These are phyloP conservation scores for Penicillium taxi DNA, from an alignment of 495 filamentous ascomycete species.

Conservation along the genomic window DNA sequence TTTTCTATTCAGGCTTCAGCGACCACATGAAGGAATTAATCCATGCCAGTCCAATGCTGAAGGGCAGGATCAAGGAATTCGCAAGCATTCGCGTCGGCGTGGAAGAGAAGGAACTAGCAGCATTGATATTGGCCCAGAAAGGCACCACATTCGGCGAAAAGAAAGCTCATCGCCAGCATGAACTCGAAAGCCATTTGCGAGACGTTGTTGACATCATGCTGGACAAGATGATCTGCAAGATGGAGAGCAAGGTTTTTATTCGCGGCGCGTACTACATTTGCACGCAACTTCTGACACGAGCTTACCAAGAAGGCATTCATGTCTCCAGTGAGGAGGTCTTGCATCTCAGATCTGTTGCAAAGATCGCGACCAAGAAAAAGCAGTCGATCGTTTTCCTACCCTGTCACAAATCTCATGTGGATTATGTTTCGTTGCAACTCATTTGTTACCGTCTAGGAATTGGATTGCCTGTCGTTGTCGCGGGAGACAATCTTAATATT, in stretches of 20 bases:
- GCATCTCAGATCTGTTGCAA: slow-evolving; percentile 69
- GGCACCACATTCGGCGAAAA: slow-evolving; percentile 38
- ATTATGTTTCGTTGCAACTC: slow-evolving; percentile 88
- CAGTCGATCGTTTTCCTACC: slow-evolving; percentile 95
- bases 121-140: slow-evolving; percentile 48
- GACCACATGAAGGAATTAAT: slow-evolving; percentile 79
- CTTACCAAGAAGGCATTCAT: slow-evolving; percentile 95
- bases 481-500: slow-evolving; percentile 94
- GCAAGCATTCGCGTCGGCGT: slow-evolving; percentile 63
- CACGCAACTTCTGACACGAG: slow-evolving; percentile 81
- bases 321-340: slow-evolving; percentile 91
- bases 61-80: slow-evolving; percentile 63
- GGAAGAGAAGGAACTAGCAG: slow-evolving; percentile 71
- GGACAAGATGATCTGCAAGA: slow-evolving; percentile 97
- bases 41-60: slow-evolving; percentile 65
- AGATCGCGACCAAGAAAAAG: slow-evolving; percentile 73
- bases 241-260: slow-evolving; percentile 92
- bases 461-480: slow-evolving; percentile 83
- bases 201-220: slow-evolving; percentile 79
- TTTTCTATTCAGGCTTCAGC: slow-evolving; percentile 87
- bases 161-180: slow-evolving; percentile 47
- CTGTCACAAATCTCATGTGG: slow-evolving; percentile 88
- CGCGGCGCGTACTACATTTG: slow-evolving; percentile 80
- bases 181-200: slow-evolving; percentile 54
- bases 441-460: slow-evolving; percentile 92